Percentiles rank a stretch among this genome's conserved stretches.
phyloP scores from a whole-genome alignment of 345 rosid genomes.

The Citrus reticulata region DNA sequence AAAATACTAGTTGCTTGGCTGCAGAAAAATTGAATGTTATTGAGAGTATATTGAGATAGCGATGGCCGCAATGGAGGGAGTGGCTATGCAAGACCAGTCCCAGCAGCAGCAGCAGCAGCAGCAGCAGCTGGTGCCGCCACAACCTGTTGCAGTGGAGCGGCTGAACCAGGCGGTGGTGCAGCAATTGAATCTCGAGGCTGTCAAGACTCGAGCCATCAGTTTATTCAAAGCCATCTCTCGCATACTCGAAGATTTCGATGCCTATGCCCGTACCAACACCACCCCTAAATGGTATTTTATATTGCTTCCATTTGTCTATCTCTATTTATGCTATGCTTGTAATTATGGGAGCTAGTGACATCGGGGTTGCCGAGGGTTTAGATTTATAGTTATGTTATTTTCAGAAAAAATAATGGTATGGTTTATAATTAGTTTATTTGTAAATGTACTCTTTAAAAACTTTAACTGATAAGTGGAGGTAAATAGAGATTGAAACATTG shows the following conservation, averaged over 20 bases:
- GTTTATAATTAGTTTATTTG: background rate
- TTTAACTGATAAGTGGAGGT: background rate
- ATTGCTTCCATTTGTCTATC: background rate
- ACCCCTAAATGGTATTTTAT: slow-evolving; percentile 69
- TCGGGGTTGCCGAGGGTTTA: background rate
- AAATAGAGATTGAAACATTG: background rate
- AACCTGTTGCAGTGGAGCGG: slow-evolving; percentile 44
- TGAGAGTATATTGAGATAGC: background rate
- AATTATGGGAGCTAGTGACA: background rate
- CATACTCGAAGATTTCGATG: slow-evolving; percentile 84
- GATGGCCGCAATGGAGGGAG: slow-evolving; percentile 21
- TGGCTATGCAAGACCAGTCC: slow-evolving; percentile 19
- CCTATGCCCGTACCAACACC: slow-evolving; percentile 68
- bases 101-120: slow-evolving; percentile 23
- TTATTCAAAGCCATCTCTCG: slow-evolving; percentile 81
- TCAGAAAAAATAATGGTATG: background rate
- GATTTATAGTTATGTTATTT: too few species aligned
- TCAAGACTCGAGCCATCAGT: slow-evolving; percentile 75
- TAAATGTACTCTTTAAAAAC: background rate
- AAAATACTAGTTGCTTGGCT: background rate
- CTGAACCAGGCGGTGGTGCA: slow-evolving; percentile 62
- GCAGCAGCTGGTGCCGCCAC: slow-evolving; percentile 21
- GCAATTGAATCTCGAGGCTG: slow-evolving; percentile 70
- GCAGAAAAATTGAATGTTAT: background rate
- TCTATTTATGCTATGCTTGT: background rate